Evolutionary conservation across 2,329 filamentous ascomycete species (phyloP), one percentile per base, ranked within the genome.

Genomic region (Trichoderma citrinoviride): DNA sequence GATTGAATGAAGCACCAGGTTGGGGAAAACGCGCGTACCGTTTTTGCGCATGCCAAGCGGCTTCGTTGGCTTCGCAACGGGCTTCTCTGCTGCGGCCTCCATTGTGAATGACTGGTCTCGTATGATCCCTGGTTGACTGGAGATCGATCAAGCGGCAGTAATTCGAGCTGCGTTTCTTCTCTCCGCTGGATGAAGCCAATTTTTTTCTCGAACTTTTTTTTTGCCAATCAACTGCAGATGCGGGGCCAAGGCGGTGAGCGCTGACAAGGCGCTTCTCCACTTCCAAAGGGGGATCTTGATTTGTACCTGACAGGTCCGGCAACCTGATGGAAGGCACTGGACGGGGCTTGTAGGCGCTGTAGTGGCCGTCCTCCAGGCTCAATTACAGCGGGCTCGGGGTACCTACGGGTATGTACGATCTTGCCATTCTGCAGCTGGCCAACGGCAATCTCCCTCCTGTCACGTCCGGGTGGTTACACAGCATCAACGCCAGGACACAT

Each of bases 31-130:
- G 61, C 66, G 71, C 79, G 68, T 81, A 94, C 92, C 92, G 81
- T 96, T 97, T 77, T 90, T 90, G 72, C 92, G 90, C 85, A 95
- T 89, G 68, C 89, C 92, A 77, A 79, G 80, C 64, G 73, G 73
- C 71, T 81, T 82, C 52, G 72, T 68, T 19, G 76, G 69, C 65
- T 78, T 72, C 25, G 74, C 72, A 27, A 73, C 72, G 55, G 76
- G 72, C 63, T 76, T 74, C 10, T 77, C 71, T 33, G 74, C 74
- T 37, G 58, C 27, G 21, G 19, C 17, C 44, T 54, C 58, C 46
- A 50, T 61, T 40, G 53, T 53, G 33, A 53, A 63, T 58, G 58
- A 58, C 33, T 43, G 57, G 29, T n/a, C 33, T 54, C 46, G 49
- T 27, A 43, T 12, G 41, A 49, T 53, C 23, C 47, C 44, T 46